A percentile compares a stretch with the other conserved stretches of the same genome.
Conservation (phyloP, 106 monocot species). For the Dendrobium huoshanense region DNA sequence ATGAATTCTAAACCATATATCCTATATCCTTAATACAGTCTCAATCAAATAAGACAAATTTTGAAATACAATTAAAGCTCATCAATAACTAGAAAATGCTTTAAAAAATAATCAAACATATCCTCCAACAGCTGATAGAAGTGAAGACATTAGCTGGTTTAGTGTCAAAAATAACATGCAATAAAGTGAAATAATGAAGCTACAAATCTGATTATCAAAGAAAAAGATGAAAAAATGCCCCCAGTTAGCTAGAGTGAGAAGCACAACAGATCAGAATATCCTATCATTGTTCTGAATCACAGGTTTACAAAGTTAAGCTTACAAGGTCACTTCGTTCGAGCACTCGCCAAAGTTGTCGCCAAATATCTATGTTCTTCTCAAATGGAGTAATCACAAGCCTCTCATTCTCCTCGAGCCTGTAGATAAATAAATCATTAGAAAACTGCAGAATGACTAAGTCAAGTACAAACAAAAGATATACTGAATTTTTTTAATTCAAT, state of each 20-base stretch:
- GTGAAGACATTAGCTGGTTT: not conserved
- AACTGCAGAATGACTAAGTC: not conserved
- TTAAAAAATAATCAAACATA: not conserved
- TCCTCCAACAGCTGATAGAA: not conserved
- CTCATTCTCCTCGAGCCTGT: conserved; percentile 80
- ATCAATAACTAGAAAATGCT: not conserved
- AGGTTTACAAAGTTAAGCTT: conserved; percentile 12
- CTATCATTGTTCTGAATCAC: not conserved
- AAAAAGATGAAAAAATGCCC: not conserved
- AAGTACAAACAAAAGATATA: not conserved
- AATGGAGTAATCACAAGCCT: conserved; percentile 84
- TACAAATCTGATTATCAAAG: not conserved
- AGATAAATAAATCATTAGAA: not conserved
- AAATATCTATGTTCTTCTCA: conserved; percentile 92
- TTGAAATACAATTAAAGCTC: conserved; percentile 1
- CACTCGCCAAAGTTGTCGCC: conserved; percentile 98
- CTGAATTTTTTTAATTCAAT: not conserved
- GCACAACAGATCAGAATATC: not conserved
- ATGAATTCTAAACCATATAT: not conserved
- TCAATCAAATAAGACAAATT: not conserved
- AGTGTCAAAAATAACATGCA: not conserved
- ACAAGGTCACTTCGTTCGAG: conserved; percentile 93
- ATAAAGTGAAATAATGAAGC: not conserved
- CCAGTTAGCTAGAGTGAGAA: not conserved
- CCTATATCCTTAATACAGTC: not conserved